phyloP scores from a whole-genome alignment of 2,329 filamentous ascomycete species.

The Catunica adiposa region DNA sequence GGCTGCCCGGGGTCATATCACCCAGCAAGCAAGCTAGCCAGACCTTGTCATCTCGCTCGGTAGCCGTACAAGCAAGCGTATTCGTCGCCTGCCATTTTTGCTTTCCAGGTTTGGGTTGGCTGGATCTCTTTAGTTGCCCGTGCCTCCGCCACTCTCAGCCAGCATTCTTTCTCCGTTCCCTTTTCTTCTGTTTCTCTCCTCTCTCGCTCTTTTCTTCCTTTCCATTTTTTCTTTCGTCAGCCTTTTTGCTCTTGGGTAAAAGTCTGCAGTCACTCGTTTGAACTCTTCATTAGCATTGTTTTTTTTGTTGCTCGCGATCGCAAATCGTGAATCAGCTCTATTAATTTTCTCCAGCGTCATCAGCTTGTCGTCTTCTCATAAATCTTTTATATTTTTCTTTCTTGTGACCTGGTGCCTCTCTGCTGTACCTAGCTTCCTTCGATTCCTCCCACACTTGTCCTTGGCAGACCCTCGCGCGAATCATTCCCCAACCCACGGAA shows the following conservation, averaged over 20 bases:
- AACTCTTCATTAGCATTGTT: neutral
- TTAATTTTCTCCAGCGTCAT: neutral
- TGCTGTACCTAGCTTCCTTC: neutral
- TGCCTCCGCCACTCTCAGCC: neutral
- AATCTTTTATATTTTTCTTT: conserved; percentile 2
- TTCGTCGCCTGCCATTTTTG: neutral
- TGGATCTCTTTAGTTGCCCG: neutral
- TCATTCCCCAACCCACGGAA: neutral
- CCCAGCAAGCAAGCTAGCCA: too few relatives aligned
- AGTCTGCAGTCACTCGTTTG: conserved; percentile 13
- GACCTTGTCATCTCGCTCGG: too few relatives aligned
- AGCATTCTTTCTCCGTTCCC: neutral
- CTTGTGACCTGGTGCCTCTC: neutral
- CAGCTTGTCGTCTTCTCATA: too few relatives aligned
- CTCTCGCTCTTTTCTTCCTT: neutral
- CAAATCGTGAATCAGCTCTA: neutral
- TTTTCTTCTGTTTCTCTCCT: neutral
- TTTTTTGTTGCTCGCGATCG: neutral
- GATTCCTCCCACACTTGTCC: neutral
- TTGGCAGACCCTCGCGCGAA: neutral
- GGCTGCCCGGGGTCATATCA: too few relatives aligned
- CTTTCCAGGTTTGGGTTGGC: neutral
- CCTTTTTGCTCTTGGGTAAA: conserved; percentile 3
- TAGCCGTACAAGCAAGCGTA: neutral
- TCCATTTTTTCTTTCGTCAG: neutral